Conservation (phyloP, 208 protist species). For the Acanthamoeba sp. region DNA sequence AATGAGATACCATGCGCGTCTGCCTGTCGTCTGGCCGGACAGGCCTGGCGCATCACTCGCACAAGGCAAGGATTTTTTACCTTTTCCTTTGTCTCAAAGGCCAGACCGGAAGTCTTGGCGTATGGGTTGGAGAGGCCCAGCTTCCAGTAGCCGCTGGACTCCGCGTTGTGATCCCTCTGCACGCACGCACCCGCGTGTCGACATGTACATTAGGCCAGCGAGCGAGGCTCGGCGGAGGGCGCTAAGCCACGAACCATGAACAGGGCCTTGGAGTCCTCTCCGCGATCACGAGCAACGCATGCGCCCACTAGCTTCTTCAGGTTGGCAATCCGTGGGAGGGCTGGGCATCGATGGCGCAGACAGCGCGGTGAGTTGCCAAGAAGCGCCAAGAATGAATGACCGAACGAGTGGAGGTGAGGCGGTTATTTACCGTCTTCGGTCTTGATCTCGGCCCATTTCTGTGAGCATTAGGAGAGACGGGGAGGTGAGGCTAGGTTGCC, state of each 20-base stretch:
- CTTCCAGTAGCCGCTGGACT: conserved; percentile 71
- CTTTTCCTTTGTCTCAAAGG: neutral
- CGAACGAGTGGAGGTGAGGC: neutral
- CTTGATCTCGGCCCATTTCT: conserved; percentile 67
- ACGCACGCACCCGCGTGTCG: too few species aligned
- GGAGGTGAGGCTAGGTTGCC: too few species aligned
- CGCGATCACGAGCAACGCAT: conserved; percentile 27
- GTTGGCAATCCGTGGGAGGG: conserved; percentile 48
- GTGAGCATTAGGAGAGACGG: neutral
- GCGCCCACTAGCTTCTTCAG: conserved; percentile 59
- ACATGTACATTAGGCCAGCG: too few species aligned
- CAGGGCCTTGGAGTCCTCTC: conserved; percentile 64
- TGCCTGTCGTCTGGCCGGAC: too few species aligned
- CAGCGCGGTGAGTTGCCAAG: neutral
- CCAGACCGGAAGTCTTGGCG: neutral
- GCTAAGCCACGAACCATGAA: conserved; percentile 26
- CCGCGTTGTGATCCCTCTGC: conserved; percentile 64
- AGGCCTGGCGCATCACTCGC: too few species aligned
- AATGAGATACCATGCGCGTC: too few species aligned
- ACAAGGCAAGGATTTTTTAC: neutral
- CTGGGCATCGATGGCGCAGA: neutral
- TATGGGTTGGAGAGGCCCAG: conserved; percentile 53
- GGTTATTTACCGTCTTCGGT: conserved; percentile 41
- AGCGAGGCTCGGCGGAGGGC: too few species aligned
- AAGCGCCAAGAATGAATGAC: too few species aligned